Conservation (phyloP, 2,329 filamentous ascomycete species). For the Monilinia fructigena region DNA sequence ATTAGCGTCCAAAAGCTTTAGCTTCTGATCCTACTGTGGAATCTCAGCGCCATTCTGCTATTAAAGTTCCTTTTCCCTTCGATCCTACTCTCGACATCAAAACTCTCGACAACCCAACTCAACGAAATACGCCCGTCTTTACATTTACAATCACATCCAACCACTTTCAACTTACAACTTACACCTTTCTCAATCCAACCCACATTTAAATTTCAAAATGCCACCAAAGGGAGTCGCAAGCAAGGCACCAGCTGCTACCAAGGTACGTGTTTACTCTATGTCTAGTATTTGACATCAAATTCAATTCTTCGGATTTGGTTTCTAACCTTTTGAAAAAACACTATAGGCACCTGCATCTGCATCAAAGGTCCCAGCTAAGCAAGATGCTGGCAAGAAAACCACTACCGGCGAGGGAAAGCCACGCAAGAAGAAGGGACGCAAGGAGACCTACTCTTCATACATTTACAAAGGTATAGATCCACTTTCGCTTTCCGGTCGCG, state of each 20-base stretch:
- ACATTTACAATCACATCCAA: neutral
- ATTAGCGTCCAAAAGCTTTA: too few relatives aligned
- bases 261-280: slow-evolving; percentile 55
- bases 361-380: slow-evolving; percentile 86
- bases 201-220: slow-evolving; percentile 62
- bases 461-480: slow-evolving; percentile 91
- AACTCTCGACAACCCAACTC: slow-evolving; percentile 6
- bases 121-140: slow-evolving; percentile 4
- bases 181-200: slow-evolving; percentile 38
- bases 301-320: neutral
- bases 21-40: too few relatives aligned
- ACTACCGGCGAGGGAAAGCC: slow-evolving; percentile 85
- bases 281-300: neutral
- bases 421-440: slow-evolving; percentile 99
- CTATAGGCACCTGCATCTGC: slow-evolving; percentile 18
- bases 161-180: slow-evolving; percentile 12
- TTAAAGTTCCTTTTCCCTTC: slow-evolving; percentile 12
- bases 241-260: slow-evolving; percentile 73
- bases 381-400: slow-evolving; percentile 96
- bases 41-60: too few relatives aligned
- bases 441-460: slow-evolving; percentile 99
- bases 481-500: slow-evolving; percentile 34
- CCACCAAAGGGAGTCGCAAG: slow-evolving; percentile 81
- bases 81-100: slow-evolving; percentile 1
- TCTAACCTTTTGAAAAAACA: neutral